phyloP scores from a whole-genome alignment of 1,284 basidiomycete species.

The Rhodofomes roseus region DNA sequence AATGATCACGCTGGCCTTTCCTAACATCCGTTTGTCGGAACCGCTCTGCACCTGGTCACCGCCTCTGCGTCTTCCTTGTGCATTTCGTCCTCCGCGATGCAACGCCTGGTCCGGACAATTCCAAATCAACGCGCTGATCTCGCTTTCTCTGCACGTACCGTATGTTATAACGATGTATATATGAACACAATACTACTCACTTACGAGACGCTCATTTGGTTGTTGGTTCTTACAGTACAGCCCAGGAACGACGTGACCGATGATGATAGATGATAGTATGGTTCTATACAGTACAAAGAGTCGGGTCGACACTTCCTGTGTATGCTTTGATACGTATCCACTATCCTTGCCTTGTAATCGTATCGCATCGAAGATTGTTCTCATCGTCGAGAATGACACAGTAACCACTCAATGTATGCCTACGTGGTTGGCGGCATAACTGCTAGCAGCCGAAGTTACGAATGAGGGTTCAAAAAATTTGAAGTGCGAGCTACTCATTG shows the following conservation, averaged over 20 bases:
- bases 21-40: constrained; percentile 1
- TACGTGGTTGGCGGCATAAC: too few species aligned
- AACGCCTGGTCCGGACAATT: background rate
- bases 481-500: background rate
- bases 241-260: background rate
- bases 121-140: constrained; percentile 1
- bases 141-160: background rate
- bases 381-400: too few species aligned
- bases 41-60: background rate
- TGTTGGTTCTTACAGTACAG: background rate
- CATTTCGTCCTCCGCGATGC: background rate
- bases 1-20: constrained; percentile 37
- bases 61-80: background rate
- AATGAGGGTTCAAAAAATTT: background rate
- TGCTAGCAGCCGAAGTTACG: too few species aligned
- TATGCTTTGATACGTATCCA: background rate
- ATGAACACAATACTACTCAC: background rate
- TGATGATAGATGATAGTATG: background rate
- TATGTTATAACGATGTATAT: constrained; percentile 1
- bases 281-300: background rate
- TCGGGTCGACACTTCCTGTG: too few species aligned
- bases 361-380: too few species aligned
- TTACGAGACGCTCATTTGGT: background rate
- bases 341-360: background rate
- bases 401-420: too few species aligned